Base-by-base conservation (phyloP, 2,329 filamentous ascomycete species). In the Penicillium sp. region DNA sequence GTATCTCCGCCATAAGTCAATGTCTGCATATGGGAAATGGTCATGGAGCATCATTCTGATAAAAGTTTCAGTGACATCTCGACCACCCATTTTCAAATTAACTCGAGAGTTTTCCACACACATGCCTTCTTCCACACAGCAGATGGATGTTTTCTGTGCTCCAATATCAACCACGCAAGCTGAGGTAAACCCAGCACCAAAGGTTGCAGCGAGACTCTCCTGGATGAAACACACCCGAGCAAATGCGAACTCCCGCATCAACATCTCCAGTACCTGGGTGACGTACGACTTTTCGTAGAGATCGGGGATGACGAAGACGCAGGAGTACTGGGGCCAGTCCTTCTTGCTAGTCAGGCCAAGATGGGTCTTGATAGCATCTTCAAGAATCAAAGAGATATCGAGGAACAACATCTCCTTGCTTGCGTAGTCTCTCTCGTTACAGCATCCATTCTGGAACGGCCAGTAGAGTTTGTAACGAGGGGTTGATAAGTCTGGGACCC, bases 41-140 rank as follows among this genome's bases (percentile, higher is more conserved):
- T 97, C 93, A 75, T 90, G 92, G 2, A 99, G 85, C 89, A 98
- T 92, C 93, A 98, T 98, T 77, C 95, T 96, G 72, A 96, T 84
- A 69, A 99, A 97, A 0, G 91, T 90, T 67, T 96, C 92, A 0
- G 95, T 98, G 37, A 98, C 90, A 74, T 99, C 95, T 67, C 85
- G 88, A 1, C 95, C 95, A 50, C 95, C 95, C 68, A 89, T 96
- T 74, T 99, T 98, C 63, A 99, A 79, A 72, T 98, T 98, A 71
- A 99, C 86, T 16, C 95, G 87, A 16, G 95, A 99, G 71, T 97
- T 93, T 62, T 98, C 95, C 26, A 96, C 85, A 69, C 91, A 92
- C 76, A 99, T 89, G 2, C 95, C 95, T 73, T 99, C 95, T 68
- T 99, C 95, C 11, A 99, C 93, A 66, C 95, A 99, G 61, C 93